A percentile compares a stretch with the other conserved stretches of the same genome.
phyloP scores from a whole-genome alignment of 371 early-diverging fungal genomes.

The Nematocida ironsii region DNA sequence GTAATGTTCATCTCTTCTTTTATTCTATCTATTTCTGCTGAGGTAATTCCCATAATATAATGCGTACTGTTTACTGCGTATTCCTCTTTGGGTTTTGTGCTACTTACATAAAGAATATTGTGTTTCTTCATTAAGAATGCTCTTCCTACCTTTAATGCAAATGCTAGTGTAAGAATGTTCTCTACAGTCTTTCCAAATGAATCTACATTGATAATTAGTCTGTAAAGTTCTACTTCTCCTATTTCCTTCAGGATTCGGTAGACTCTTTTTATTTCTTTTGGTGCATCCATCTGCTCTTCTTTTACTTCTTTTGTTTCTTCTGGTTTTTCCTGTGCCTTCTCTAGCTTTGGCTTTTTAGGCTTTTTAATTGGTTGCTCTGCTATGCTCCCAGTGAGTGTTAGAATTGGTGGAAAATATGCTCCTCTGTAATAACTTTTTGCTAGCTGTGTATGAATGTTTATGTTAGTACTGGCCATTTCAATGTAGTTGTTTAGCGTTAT shows the following conservation, averaged over 20 bases:
- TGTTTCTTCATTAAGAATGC: slow-evolving; percentile 30
- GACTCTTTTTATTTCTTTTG: slow-evolving; percentile 43
- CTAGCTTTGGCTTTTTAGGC: slow-evolving; percentile 26
- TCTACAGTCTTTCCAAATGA: slow-evolving; percentile 68
- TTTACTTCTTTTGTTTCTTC: slow-evolving; percentile 11
- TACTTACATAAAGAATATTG: slow-evolving; percentile 9
- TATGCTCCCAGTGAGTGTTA: neutral
- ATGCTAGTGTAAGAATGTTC: slow-evolving; percentile 67
- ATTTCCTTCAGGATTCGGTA: slow-evolving; percentile 43
- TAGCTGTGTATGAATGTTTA: neutral
- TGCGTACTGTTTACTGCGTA: slow-evolving; percentile 1
- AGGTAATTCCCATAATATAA: slow-evolving; percentile 26
- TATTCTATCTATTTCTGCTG: slow-evolving; percentile 18
- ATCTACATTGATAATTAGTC: slow-evolving; percentile 58
- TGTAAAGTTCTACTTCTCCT: slow-evolving; percentile 54
- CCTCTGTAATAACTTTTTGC: slow-evolving; percentile 8
- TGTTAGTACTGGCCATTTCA: neutral
- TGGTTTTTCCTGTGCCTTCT: slow-evolving; percentile 26
- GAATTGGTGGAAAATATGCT: slow-evolving; percentile 14
- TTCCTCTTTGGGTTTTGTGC: neutral
- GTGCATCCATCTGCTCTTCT: slow-evolving; percentile 35
- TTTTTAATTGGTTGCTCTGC: slow-evolving; percentile 1
- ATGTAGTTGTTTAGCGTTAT: slow-evolving; percentile 22
- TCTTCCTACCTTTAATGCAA: slow-evolving; percentile 64
- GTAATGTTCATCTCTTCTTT: neutral